Evolutionary conservation across 169 alveolate species (phyloP), one percentile per base, ranked within the genome.

Genomic region (Babesia gibsoni): DNA sequence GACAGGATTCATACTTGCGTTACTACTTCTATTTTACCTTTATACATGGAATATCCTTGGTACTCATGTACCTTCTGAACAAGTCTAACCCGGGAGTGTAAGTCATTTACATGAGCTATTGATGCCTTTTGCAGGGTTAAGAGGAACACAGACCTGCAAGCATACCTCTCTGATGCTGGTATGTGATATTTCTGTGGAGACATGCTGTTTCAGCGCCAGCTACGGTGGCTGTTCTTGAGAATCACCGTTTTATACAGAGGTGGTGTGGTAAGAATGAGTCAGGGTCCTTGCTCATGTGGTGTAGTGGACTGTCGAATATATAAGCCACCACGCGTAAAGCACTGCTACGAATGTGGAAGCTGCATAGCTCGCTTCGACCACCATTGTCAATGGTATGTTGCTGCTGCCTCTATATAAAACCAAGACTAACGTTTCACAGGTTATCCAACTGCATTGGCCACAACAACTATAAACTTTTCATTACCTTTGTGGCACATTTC

Each of bases 311-410:
- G 88, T 39, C 74, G 70, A 29, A 42, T 79, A 9, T 79, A 79
- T 42, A 88, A 94, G 50, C 96, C 97, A 23, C 95, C 96, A 12
- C 78, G 99, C 67, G 81, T 95, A n/a, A 91, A 92, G 42, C 99
- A 96, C 75, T 96, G 99, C 81, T 90, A 91, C 61, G 85, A 89
- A 36, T 96, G 99, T 72, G 83, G 92, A 30, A 72, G 82, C 46
- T 96, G 99, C 58, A 93, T 96, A 16, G 84, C 82, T 16, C 83
- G 93, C 42, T 95, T 91, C 82, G 99, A 96, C 73, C 99, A 96
- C 78, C 99, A 96, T 74, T 96, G 99, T 56, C 97, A 96, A n/a
- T 95, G 89, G 92, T 88, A 79, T 25, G 46, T 52, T 35, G 8
- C n/a, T 45, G 41, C 16, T 49, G 39, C 42, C 36, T 14, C 20